phyloP scores from a whole-genome alignment of 2,329 filamentous ascomycete species.

The Incumbomyces delicatus region DNA sequence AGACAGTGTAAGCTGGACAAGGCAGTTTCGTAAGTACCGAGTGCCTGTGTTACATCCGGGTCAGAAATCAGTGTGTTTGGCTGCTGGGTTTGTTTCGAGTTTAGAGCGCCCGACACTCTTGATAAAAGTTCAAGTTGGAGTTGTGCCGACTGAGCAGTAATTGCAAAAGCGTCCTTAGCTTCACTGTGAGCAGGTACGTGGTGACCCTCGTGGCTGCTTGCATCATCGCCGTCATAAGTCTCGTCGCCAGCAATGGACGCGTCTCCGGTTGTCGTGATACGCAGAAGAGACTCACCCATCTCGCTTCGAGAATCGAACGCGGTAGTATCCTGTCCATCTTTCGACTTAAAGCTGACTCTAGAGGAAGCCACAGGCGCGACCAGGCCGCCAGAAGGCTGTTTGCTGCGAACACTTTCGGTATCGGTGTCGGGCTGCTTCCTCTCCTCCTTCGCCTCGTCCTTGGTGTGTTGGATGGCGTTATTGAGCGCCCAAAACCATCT shows the following conservation, averaged over 20 bases:
- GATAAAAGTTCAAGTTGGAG: constrained; percentile 85
- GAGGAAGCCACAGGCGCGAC: constrained; percentile 30
- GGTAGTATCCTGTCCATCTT: constrained; percentile 45
- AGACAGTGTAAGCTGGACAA: constrained; percentile 79
- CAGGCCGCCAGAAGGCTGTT: constrained; percentile 29
- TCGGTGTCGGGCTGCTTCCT: constrained; percentile 66
- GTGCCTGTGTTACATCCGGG: constrained; percentile 62
- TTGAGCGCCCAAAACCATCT: constrained; percentile 99
- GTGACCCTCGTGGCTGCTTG: constrained; percentile 63
- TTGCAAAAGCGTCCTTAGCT: constrained; percentile 90
- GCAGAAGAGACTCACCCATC: constrained; percentile 39
- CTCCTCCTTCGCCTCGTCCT: constrained; percentile 91
- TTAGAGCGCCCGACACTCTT: constrained; percentile 60
- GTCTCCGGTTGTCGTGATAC: constrained; percentile 39
- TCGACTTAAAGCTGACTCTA: constrained; percentile 40
- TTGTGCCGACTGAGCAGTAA: constrained; percentile 89
- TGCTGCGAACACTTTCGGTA: constrained; percentile 29
- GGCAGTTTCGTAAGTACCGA: constrained; percentile 78
- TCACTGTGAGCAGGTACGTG: constrained; percentile 38
- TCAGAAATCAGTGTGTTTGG: constrained; percentile 67
- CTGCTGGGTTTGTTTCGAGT: constrained; percentile 45
- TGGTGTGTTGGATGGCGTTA: constrained; percentile 96
- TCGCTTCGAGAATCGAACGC: constrained; percentile 50
- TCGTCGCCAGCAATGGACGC: constrained; percentile 49
- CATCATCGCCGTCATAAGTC: constrained; percentile 70